phyloP scores from a whole-genome alignment of 306 rosid species.

The Leucaena leucocephala region DNA sequence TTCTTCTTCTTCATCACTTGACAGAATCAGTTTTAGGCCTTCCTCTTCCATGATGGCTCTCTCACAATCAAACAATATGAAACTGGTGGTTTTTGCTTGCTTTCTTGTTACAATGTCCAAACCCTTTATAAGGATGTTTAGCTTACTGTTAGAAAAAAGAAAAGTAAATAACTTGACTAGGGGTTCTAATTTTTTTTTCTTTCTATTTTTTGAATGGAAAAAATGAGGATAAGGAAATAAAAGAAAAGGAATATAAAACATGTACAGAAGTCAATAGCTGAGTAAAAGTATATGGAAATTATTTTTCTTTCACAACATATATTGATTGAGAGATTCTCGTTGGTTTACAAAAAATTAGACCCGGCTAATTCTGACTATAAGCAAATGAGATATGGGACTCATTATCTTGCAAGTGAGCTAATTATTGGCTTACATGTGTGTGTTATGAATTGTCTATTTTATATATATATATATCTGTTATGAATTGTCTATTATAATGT shows the following conservation, averaged over 20 bases:
- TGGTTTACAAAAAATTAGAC: neutral
- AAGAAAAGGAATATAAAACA: too few species aligned
- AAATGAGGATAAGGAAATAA: too few species aligned
- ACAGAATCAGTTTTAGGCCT: constrained; percentile 23
- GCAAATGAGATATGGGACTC: neutral
- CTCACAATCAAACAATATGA: neutral
- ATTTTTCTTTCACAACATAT: too few species aligned
- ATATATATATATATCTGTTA: too few species aligned
- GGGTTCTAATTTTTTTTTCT: too few species aligned
- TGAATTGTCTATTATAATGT: neutral
- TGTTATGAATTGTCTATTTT: neutral
- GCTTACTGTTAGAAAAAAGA: constrained; percentile 3
- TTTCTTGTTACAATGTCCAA: constrained; percentile 8
- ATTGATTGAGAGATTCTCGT: neutral
- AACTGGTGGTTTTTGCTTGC: constrained; percentile 3
- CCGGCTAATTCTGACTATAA: neutral
- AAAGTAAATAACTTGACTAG: too few species aligned
- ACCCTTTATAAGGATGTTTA: neutral
- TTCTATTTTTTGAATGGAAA: too few species aligned
- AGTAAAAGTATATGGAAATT: too few species aligned
- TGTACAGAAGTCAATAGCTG: too few species aligned
- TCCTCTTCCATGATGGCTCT: constrained; percentile 32
- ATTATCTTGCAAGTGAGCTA: neutral
- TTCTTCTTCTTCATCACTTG: constrained; percentile 8
- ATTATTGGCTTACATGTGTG: neutral